Conservation (phyloP, 805 yeast genomes). For the Brettanomyces custersianus region DNA sequence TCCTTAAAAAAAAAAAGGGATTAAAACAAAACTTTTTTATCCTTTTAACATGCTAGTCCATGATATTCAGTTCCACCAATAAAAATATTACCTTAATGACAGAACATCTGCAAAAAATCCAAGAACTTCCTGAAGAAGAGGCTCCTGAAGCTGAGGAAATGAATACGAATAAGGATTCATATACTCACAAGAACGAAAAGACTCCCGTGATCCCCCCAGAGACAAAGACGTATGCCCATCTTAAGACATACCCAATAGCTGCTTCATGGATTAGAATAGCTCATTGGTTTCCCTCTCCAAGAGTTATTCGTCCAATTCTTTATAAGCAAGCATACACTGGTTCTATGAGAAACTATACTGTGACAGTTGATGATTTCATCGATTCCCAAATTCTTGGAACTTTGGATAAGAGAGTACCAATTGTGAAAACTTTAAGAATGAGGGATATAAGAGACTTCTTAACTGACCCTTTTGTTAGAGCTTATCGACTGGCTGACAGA, state of each 20-base stretch:
- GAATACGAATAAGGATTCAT: not conserved
- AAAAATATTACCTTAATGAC: too few species aligned
- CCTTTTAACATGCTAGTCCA: too few species aligned
- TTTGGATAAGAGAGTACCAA: slow-evolving; percentile 54
- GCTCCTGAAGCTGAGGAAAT: not conserved
- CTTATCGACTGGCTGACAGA: slow-evolving; percentile 9
- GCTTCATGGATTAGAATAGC: slow-evolving; percentile 23
- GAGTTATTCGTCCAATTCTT: slow-evolving; percentile 16
- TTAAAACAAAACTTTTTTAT: too few species aligned
- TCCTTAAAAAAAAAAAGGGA: too few species aligned
- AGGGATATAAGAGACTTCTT: slow-evolving; percentile 38
- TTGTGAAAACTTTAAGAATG: slow-evolving; percentile 44
- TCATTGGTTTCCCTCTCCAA: slow-evolving; percentile 19
- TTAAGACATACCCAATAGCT: slow-evolving; percentile 40
- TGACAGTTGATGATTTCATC: slow-evolving; percentile 37
- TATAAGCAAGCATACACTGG: slow-evolving; percentile 19
- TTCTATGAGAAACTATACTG: slow-evolving; percentile 13
- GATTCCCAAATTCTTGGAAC: slow-evolving; percentile 40
- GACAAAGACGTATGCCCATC: slow-evolving; percentile 30
- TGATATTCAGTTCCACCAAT: too few species aligned
- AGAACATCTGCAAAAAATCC: too few species aligned
- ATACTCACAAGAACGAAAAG: not conserved
- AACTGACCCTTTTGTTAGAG: slow-evolving; percentile 37
- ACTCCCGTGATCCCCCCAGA: slow-evolving; percentile 14
- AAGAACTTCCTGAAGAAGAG: not conserved